These are phyloP conservation scores for Trichophyton verrucosum DNA, from an alignment of 2,329 filamentous ascomycete species.

Conservation along the genomic window DNA sequence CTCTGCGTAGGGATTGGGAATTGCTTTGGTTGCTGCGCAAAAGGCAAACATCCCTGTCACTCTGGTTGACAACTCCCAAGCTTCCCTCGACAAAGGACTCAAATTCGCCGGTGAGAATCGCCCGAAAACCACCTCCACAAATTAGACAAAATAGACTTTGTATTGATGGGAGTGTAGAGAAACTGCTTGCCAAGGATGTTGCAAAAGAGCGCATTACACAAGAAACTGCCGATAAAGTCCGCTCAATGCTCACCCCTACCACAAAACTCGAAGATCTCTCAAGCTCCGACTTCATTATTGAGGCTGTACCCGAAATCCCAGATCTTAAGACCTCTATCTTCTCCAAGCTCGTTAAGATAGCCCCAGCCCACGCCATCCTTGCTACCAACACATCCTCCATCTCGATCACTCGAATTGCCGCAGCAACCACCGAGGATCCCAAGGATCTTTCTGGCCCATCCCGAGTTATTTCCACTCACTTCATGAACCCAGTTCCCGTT, in stretches of 20 bases:
- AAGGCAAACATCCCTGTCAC: conserved; percentile 73
- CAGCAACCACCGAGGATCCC: conserved; percentile 65
- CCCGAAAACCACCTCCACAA: neutral
- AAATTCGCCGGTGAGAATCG: conserved; percentile 62
- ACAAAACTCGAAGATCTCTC: conserved; percentile 65
- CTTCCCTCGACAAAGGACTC: conserved; percentile 75
- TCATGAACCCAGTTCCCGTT: conserved; percentile 97
- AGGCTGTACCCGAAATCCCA: conserved; percentile 88
- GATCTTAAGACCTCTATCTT: conserved; percentile 84
- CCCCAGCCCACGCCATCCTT: conserved; percentile 72
- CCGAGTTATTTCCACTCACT: conserved; percentile 88
- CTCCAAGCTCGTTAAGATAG: conserved; percentile 64
- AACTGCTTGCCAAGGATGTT: conserved; percentile 86
- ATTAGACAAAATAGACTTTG: neutral
- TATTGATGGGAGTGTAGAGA: conserved; percentile 45
- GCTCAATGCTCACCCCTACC: conserved; percentile 55
- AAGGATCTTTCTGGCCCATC: conserved; percentile 70
- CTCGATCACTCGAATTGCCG: conserved; percentile 90
- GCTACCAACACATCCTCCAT: conserved; percentile 99
- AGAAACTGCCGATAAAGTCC: conserved; percentile 62
- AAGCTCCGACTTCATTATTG: conserved; percentile 90
- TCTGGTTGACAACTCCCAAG: conserved; percentile 71
- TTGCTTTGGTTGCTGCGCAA: conserved; percentile 84
- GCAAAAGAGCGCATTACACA: conserved; percentile 74
- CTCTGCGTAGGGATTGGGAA: conserved; percentile 64